Evolutionary conservation across 768 basidiomycete species (phyloP).

Genomic region (Phlebiopsis flavidoalba): DNA sequence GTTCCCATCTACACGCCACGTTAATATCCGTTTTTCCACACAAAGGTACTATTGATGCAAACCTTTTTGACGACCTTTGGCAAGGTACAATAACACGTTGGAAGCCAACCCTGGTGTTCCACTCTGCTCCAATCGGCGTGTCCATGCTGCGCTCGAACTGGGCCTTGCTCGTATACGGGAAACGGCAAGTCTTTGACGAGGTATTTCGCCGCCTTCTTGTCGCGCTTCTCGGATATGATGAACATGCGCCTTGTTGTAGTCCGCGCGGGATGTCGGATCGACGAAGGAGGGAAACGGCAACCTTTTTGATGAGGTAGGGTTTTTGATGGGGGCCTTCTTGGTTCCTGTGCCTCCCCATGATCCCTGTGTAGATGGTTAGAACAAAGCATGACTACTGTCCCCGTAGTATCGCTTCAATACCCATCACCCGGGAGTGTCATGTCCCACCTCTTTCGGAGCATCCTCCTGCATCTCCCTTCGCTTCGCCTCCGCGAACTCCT

Average conservation of each 20-base stretch:
- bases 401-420: slow-evolving; percentile 44
- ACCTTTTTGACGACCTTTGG: slow-evolving; percentile 89
- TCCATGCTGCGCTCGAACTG: slow-evolving; percentile 88
- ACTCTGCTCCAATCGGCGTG: slow-evolving; percentile 81
- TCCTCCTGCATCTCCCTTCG: slow-evolving; percentile 77
- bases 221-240: slow-evolving; percentile 93
- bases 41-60: neutral
- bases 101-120: slow-evolving; percentile 87
- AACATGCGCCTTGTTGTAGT: slow-evolving; percentile 82
- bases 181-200: slow-evolving; percentile 87
- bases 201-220: slow-evolving; percentile 91
- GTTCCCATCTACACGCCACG: slow-evolving; percentile 1
- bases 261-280: slow-evolving; percentile 72
- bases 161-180: slow-evolving; percentile 86
- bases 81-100: slow-evolving; percentile 78
- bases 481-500: slow-evolving; percentile 81
- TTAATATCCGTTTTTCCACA: slow-evolving; percentile 50
- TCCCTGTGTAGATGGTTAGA: slow-evolving; percentile 46
- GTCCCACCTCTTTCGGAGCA: slow-evolving; percentile 83
- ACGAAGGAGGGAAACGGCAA: slow-evolving; percentile 85
- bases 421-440: slow-evolving; percentile 94
- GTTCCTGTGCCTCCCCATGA: slow-evolving; percentile 86
- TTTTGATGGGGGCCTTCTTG: slow-evolving; percentile 53
- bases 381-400: neutral
- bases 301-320: slow-evolving; percentile 71